Base-by-base conservation (phyloP, 1,284 basidiomycete species). In the Malassezia sympodialis region DNA sequence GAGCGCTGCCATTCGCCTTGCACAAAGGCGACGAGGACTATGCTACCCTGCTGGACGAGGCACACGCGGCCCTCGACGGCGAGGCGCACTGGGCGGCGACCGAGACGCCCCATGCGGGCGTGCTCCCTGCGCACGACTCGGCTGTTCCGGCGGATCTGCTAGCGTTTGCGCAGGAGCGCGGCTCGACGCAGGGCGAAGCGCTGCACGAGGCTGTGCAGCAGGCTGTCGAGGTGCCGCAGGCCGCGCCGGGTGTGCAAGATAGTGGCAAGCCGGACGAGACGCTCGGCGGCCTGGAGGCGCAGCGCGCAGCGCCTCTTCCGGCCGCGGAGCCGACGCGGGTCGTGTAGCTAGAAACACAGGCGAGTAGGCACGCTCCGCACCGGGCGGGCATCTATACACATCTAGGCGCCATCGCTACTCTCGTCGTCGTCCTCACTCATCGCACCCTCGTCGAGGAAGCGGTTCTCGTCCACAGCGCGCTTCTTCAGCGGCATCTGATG, bases 401-500 rank as follows among this genome's bases (percentile, higher is more conserved):
- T n/a, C 28, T 51, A 28, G 11, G 17, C 27, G 28, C 37, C 39
- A n/a, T 53, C 34, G 39, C 46, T 58, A 19, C 63, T 64, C 12
- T 60, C 60, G 5, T 66, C 65, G 12, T 61, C 60, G 8, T 69
- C 67, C 6, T 61, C 61, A n/a, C 62, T 60, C 6, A 65, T 66
- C 21, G 54, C 62, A 0, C 58, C 59, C 1, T 67, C 64, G 12
- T 65, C 64, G 8, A 40, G 30, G 24, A 35, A 43, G 19, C 37
- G 37, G 41, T 17, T 8, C 17, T 34, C 35, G 14, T 43, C 56
- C 37, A 46, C 52, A 40, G 50, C 53, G 42, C 41, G 49, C 47
- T 61, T 60, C 52, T 66, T 66, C 39, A 62, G 56, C 41, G 60
- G 60, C 43, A 58, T 61, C 54, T 68, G 62, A 24, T 71, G 64